Evolutionary conservation across 257 asterid species (phyloP), one percentile per base, ranked within the genome.

Genomic region (Verbascum thapsus): DNA sequence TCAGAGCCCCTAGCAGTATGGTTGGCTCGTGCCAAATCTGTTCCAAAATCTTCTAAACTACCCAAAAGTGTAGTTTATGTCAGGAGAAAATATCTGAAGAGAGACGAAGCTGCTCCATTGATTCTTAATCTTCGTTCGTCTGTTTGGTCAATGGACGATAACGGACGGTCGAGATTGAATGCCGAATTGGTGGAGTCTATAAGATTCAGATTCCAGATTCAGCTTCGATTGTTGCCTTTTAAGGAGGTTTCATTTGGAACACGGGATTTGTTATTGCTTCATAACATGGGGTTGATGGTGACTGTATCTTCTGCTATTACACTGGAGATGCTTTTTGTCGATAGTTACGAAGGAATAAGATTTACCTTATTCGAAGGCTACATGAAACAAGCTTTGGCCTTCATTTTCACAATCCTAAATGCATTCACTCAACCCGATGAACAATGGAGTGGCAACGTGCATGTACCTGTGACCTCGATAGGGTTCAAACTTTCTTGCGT

Each of bases 301-400:
- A 60, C 78, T 67, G 62, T 74, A 37, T 83, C 90, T 75, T 86
- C 92, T 34, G 67, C 72, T 52, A 79, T 88, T 74, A 47, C 54
- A 7, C 38, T 88, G 81, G 95, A 85, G 88, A 85, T 88, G 75
- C 86, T 88, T n/a, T n/a, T n/a, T n/a, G n/a, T n/a, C n/a, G n/a
- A n/a, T n/a, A n/a, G n/a, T n/a, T n/a, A n/a, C n/a, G n/a, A n/a
- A n/a, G n/a, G n/a, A n/a, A n/a, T n/a, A n/a, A n/a, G n/a, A n/a
- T n/a, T n/a, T n/a, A n/a, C n/a, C n/a, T n/a, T n/a, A n/a, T n/a
- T n/a, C n/a, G n/a, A n/a, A n/a, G n/a, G n/a, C n/a, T n/a, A n/a
- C n/a, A n/a, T n/a, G n/a, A n/a, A n/a, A n/a, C n/a, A n/a, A n/a
- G n/a, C n/a, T n/a, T 75, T 80, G 83, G 56, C 78, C 66, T 71